phyloP scores from a whole-genome alignment of 768 basidiomycete species.

The Tylopilus sp. region DNA sequence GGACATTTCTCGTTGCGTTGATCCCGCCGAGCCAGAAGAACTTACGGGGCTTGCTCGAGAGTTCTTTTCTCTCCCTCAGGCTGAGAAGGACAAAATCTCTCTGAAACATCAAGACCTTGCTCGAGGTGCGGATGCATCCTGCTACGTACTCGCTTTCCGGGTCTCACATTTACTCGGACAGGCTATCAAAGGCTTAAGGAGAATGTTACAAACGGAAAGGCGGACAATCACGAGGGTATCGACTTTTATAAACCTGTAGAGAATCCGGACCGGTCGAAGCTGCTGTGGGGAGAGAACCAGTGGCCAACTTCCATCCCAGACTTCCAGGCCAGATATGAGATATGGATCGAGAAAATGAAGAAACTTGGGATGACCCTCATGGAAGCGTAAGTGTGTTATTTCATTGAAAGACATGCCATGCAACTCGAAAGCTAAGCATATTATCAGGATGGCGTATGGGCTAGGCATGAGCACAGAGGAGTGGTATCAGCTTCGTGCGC shows the following conservation, averaged over 20 bases:
- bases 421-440: not conserved
- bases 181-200: constrained; percentile 80
- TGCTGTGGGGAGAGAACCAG: constrained; percentile 83
- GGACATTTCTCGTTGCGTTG: constrained; percentile 58
- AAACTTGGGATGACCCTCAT: constrained; percentile 74
- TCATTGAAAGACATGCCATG: not conserved
- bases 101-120: constrained; percentile 68
- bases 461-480: constrained; percentile 70
- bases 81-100: constrained; percentile 75
- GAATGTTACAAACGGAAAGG: constrained; percentile 82
- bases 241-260: constrained; percentile 79
- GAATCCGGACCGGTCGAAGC: constrained; percentile 63
- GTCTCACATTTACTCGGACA: constrained; percentile 30
- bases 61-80: constrained; percentile 72
- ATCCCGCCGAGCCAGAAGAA: constrained; percentile 58
- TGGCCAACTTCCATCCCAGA: constrained; percentile 58
- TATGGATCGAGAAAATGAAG: constrained; percentile 87
- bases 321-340: constrained; percentile 64
- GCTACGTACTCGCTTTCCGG: not conserved
- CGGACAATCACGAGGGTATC: constrained; percentile 81
- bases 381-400: constrained; percentile 63
- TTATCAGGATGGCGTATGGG: constrained; percentile 72
- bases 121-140: constrained; percentile 50
- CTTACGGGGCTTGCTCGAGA: constrained; percentile 59
- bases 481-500: constrained; percentile 60